Evolutionary conservation across 1,284 basidiomycete species (phyloP), one percentile per base, ranked within the genome.

Genomic region (Ustilago shanxiensis): DNA sequence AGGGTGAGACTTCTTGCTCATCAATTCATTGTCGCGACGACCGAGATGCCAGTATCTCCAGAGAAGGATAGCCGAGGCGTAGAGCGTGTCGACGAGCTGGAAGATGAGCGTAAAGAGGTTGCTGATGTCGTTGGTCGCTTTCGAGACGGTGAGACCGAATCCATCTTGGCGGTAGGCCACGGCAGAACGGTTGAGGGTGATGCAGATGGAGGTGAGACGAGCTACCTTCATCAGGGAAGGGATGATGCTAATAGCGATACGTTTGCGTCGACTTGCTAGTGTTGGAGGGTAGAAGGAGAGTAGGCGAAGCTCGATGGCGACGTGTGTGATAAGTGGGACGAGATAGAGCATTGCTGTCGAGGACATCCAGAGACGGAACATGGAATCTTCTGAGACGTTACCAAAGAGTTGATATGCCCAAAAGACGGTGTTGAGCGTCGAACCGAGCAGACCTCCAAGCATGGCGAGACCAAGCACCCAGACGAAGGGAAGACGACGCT

Each of bases 331-430:
- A 47, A 77, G 66, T 6, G 79, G 79, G n/a, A 72, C 69, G 13
- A 80, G 55, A 54, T 79, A 78, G 55, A 79, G 72, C 59, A 76
- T 55, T 18, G 76, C 60, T 18, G 69, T 77, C 14, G 73, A 76
- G 14, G 76, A 64, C 39, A 72, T 33, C 76, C 71, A 78, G 14
- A 78, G 72, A 9, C 67, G 69, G 57, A 72, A 73, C 70, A 73
- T 76, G 66, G 60, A 52, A 29, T 44, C 50, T 50, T 64, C 44
- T 14, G 61, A 65, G 13, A 61, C 60, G 20, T 60, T 70, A 63
- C 73, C 72, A 39, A 79, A 75, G 26, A 79, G 70, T 47, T 71
- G 72, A 18, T 68, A 74, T 10, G 76, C 76, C 76, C 76, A 78
- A 33, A 72, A 78, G 65, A 75, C 79, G 29, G 76, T 80, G 58